Conservation (phyloP, 805 yeast genomes). For the Candida succiphila region DNA sequence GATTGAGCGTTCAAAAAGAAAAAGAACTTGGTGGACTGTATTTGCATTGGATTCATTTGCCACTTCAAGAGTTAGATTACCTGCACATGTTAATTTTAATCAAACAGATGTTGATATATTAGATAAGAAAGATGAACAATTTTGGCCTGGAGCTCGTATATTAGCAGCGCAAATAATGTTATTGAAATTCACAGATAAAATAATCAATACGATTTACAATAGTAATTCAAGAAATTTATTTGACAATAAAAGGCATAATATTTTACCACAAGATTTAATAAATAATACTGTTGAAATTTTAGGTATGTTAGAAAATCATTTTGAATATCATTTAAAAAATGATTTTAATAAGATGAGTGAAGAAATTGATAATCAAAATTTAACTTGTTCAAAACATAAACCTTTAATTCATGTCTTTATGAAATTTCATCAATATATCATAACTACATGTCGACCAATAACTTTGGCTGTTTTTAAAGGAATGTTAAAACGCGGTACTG, state of each 20-base stretch:
- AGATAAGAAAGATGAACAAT: conserved; percentile 15
- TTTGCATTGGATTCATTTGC: conserved; percentile 26
- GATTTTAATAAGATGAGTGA: conserved; percentile 12
- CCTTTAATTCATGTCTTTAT: conserved; percentile 23
- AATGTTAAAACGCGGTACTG: conserved; percentile 10
- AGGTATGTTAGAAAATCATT: conserved; percentile 13
- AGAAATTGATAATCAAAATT: conserved; percentile 9
- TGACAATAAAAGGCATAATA: conserved; percentile 10
- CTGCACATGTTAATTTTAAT: conserved; percentile 22
- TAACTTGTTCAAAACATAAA: conserved; percentile 7
- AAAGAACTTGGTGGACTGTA: conserved; percentile 31
- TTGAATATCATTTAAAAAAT: conserved; percentile 9
- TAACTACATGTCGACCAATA: conserved; percentile 26
- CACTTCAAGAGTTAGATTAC: conserved; percentile 26
- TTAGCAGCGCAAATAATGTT: conserved; percentile 18
- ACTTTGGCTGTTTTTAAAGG: conserved; percentile 24
- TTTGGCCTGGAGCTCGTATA: conserved; percentile 20
- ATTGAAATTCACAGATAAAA: conserved; percentile 18
- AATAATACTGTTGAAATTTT: conserved; percentile 11
- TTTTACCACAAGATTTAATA: conserved; percentile 10
- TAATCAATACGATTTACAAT: conserved; percentile 23
- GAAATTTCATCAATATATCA: conserved; percentile 24
- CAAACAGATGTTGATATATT: conserved; percentile 23
- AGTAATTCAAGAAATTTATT: conserved; percentile 16
- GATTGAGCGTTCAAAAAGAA: conserved; percentile 20